Evolutionary conservation across 1,139 yeast species (phyloP).

Genomic region (Suhomyces chickasaworum): DNA sequence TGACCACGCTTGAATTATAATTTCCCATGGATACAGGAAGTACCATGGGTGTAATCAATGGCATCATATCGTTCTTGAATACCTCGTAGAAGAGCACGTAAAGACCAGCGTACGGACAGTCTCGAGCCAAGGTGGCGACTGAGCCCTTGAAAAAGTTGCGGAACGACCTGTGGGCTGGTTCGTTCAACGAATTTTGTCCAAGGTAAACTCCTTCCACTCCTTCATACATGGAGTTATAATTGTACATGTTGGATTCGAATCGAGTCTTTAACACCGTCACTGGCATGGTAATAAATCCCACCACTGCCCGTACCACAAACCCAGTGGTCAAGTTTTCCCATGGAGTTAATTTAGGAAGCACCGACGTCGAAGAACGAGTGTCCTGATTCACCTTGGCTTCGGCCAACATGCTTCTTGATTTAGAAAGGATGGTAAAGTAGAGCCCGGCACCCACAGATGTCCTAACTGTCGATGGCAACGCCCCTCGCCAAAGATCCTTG

Average conservation of each 20-base stretch:
- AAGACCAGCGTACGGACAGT: slow-evolving; percentile 95
- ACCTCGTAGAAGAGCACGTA: slow-evolving; percentile 84
- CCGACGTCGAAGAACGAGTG: slow-evolving; percentile 25
- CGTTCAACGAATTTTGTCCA: slow-evolving; percentile 18
- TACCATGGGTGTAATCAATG: slow-evolving; percentile 15
- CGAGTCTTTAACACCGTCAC: slow-evolving; percentile 92
- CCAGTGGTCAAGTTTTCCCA: slow-evolving; percentile 76
- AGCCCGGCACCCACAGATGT: slow-evolving; percentile 91
- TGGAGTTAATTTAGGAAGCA: slow-evolving; percentile 71
- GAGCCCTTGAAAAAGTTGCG: slow-evolving; percentile 84
- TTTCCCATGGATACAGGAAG: slow-evolving; percentile 22
- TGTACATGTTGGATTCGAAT: slow-evolving; percentile 76
- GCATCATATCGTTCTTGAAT: slow-evolving; percentile 51
- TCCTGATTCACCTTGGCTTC: slow-evolving; percentile 23
- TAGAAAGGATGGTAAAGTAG: slow-evolving; percentile 72
- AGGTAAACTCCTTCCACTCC: slow-evolving; percentile 62
- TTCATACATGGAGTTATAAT: slow-evolving; percentile 63
- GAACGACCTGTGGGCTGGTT: slow-evolving; percentile 24
- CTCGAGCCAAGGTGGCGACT: slow-evolving; percentile 84
- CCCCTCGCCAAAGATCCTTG: slow-evolving; percentile 85
- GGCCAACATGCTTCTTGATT: slow-evolving; percentile 57
- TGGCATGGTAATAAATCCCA: slow-evolving; percentile 95
- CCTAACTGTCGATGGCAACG: slow-evolving; percentile 84
- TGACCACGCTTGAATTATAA: slow-evolving; percentile 56
- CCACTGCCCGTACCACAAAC: slow-evolving; percentile 74